phyloP scores from a whole-genome alignment of 2,329 filamentous ascomycete species.

The Dothideomycetes sp. region DNA sequence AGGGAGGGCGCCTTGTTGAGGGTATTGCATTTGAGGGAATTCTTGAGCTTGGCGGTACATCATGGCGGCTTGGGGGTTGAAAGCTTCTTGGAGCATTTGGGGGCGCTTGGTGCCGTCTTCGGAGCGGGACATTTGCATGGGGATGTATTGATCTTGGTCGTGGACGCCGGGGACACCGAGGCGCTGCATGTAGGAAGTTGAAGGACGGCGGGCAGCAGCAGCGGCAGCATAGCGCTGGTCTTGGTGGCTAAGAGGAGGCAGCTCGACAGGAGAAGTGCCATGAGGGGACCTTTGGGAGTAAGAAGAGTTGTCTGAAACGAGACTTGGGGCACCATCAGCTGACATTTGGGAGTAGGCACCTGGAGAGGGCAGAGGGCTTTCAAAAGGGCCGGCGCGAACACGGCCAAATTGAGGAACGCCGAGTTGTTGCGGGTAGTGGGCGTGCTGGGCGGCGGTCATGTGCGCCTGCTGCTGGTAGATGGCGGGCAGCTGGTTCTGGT shows the following conservation, averaged over 20 bases:
- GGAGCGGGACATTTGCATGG: conserved; percentile 22
- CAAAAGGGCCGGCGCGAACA: conserved; percentile 28
- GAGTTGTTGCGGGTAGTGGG: conserved; percentile 24
- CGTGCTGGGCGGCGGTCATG: conserved; percentile 9
- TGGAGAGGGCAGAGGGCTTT: conserved; percentile 55
- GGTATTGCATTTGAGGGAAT: conserved; percentile 16
- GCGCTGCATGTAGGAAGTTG: conserved; percentile 16
- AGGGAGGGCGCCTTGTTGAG: conserved; percentile 16
- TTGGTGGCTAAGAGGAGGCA: conserved; percentile 28
- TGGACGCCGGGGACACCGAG: conserved; percentile 27
- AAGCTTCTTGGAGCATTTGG: conserved; percentile 28
- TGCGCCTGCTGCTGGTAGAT: conserved; percentile 17
- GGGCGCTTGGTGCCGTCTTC: conserved; percentile 20
- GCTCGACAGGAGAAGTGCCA: conserved; percentile 38
- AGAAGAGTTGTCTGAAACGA: conserved; percentile 56
- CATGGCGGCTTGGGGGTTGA: conserved; percentile 20
- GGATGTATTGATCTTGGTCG: conserved; percentile 23
- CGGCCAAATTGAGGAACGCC: conserved; percentile 24
- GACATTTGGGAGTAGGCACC: conserved; percentile 54
- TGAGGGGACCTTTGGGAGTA: conserved; percentile 37
- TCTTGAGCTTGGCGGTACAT: conserved; percentile 19
- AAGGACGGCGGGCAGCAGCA: conserved; percentile 23
- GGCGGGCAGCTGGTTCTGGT: conserved; percentile 16
- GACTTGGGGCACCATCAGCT: conserved; percentile 53
- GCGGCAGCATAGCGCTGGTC: conserved; percentile 13